Evolutionary conservation across 2,329 filamentous ascomycete species (phyloP), one percentile per base, ranked within the genome.

Genomic region (Pleoardoris graminearum): DNA sequence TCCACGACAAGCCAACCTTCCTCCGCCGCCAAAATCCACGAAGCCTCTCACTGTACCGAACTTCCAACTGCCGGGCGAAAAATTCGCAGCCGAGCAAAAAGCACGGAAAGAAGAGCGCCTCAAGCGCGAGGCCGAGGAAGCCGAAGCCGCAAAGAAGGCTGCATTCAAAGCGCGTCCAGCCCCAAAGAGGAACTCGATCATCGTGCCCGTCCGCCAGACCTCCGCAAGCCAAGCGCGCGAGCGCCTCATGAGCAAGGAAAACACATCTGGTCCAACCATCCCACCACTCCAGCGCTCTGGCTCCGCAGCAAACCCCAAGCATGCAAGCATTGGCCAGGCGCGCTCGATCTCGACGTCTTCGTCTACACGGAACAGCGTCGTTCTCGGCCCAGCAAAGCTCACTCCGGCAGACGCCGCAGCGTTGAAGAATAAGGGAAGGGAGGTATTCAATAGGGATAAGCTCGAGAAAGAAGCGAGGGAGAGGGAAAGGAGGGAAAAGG

Each of bases 61-160:
- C 22, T 84, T 84, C 61, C 72, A 77, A 46, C 72, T 84, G 0
- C 80, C 81, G 0, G 81, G 81, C 7, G 81, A 83, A 57, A 80
- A 76, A 12, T 70, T 83, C 2, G 79, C 69, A 7, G 68, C 66
- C 22, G 66, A 65, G 27, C 51, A 71, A 1, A 68, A 64, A 27
- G 59, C 67, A 11, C 65, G 69, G 38, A 65, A 62, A 38, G 69
- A 71, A 57, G 68, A 71, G 50, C 69, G 69, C 5, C 43, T 67
- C n/a, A 69, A 68, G 55, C 55, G 54, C n/a, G 76, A 77, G 57
- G 72, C 71, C 47, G 66, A 66, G 57, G 61, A 68, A 48, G 66
- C 62, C 3, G 66, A 66, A 50, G 65, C 65, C n/a, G 65, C 69
- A n/a, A 72, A 72, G 59, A 74, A 71, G 50, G 60, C 66, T 1